Evolutionary conservation across 2,329 filamentous ascomycete genomes (phyloP).

Genomic region (Phaeoacremonium minimum): DNA sequence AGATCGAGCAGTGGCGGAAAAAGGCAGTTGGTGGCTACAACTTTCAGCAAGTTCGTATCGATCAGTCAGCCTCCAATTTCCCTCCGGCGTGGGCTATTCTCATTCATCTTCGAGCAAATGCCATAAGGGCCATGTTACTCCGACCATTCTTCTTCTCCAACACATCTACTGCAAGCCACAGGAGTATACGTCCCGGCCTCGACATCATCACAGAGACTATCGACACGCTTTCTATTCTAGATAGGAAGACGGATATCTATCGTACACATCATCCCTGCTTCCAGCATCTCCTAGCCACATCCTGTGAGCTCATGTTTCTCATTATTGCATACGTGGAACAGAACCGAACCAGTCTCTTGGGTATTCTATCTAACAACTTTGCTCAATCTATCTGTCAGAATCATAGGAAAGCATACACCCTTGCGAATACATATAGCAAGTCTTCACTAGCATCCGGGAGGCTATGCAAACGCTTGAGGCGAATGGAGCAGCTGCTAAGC

Average conservation of each 20-base stretch:
- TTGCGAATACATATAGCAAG: slow-evolving; percentile 3
- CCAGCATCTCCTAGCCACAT: slow-evolving; percentile 6
- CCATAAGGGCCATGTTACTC: slow-evolving; percentile 5
- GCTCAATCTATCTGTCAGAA: slow-evolving; percentile 1
- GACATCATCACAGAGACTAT: slow-evolving; percentile 1
- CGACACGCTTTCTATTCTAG: slow-evolving; percentile 4
- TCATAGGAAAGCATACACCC: slow-evolving; percentile 1
- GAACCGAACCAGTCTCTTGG: slow-evolving; percentile 1
- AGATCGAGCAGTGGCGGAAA: slow-evolving; percentile 14
- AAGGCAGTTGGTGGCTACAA: slow-evolving; percentile 3
- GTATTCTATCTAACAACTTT: not conserved
- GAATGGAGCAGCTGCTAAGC: not conserved
- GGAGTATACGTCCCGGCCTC: slow-evolving; percentile 4
- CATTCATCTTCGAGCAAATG: slow-evolving; percentile 6
- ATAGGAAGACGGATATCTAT: slow-evolving; percentile 6
- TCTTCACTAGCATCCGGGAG: not conserved
- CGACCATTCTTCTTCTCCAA: slow-evolving; percentile 8
- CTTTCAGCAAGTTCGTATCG: not conserved
- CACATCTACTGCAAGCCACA: not conserved
- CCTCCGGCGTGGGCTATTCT: slow-evolving; percentile 8
- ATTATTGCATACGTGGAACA: slow-evolving; percentile 5
- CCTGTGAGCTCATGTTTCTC: slow-evolving; percentile 7
- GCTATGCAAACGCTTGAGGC: not conserved
- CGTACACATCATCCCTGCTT: slow-evolving; percentile 8
- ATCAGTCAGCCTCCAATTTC: not conserved